phyloP scores from a whole-genome alignment of 306 rosid species.

The Castanea crenata region DNA sequence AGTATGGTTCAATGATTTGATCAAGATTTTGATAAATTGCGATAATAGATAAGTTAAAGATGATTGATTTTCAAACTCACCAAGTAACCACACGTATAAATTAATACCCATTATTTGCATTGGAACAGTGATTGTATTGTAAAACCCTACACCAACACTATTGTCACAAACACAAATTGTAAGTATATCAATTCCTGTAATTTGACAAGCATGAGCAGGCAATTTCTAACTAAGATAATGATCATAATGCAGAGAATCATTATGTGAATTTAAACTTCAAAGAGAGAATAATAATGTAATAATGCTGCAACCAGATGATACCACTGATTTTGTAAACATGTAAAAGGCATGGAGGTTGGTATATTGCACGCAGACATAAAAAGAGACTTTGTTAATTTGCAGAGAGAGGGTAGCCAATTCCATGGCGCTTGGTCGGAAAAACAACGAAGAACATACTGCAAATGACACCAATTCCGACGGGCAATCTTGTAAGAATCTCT shows the following conservation, averaged over 20 bases:
- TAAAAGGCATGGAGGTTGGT: neutral
- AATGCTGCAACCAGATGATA: neutral
- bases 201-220: too few relatives aligned
- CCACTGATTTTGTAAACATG: neutral
- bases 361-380: neutral
- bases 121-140: too few relatives aligned
- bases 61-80: too few relatives aligned
- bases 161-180: too few relatives aligned
- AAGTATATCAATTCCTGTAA: too few relatives aligned
- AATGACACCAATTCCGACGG: conserved; percentile 61
- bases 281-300: neutral
- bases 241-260: neutral
- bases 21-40: too few relatives aligned
- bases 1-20: too few relatives aligned
- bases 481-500: conserved; percentile 61
- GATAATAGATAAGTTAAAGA: too few relatives aligned
- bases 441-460: conserved; percentile 56
- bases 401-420: conserved; percentile 72
- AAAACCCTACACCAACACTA: too few relatives aligned
- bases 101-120: too few relatives aligned
- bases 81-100: too few relatives aligned
- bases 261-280: neutral
- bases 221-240: too few relatives aligned
- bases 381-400: conserved; percentile 10
- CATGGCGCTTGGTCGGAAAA: conserved; percentile 71